Conservation (phyloP, 108 stramenopile genomes). For the Cyclostephanos tholiformis region DNA sequence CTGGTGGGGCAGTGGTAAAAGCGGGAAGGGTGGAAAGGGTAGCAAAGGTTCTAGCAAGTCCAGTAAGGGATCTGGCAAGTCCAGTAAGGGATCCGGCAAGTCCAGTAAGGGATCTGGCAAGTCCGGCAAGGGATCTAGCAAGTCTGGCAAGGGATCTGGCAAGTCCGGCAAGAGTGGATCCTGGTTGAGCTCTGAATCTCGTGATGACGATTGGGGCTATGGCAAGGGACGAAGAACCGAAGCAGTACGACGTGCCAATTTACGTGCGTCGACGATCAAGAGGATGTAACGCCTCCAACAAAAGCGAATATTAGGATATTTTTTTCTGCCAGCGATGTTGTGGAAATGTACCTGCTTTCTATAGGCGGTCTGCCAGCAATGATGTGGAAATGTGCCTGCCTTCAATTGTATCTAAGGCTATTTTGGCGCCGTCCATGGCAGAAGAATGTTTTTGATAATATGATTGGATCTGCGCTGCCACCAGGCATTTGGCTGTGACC, state of each 20-base stretch:
- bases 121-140: not conserved
- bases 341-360: too few species aligned
- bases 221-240: not conserved
- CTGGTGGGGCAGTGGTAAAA: not conserved
- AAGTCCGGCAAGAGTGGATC: too few species aligned
- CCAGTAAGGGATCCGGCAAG: too few species aligned
- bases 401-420: not conserved
- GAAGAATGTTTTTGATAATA: too few species aligned
- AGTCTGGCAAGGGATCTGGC: too few species aligned
- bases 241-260: not conserved
- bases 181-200: not conserved
- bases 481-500: too few species aligned
- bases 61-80: too few species aligned
- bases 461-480: too few species aligned
- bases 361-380: not conserved
- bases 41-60: too few species aligned
- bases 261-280: not conserved
- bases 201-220: not conserved
- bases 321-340: not conserved
- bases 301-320: not conserved
- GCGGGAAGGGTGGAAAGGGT: not conserved
- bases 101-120: not conserved
- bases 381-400: not conserved
- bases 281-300: not conserved
- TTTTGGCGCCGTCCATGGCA: not conserved